Evolutionary conservation across 192 early-diverging fungal genomes (phyloP).

Genomic region (Gamsiella multidivaricata): DNA sequence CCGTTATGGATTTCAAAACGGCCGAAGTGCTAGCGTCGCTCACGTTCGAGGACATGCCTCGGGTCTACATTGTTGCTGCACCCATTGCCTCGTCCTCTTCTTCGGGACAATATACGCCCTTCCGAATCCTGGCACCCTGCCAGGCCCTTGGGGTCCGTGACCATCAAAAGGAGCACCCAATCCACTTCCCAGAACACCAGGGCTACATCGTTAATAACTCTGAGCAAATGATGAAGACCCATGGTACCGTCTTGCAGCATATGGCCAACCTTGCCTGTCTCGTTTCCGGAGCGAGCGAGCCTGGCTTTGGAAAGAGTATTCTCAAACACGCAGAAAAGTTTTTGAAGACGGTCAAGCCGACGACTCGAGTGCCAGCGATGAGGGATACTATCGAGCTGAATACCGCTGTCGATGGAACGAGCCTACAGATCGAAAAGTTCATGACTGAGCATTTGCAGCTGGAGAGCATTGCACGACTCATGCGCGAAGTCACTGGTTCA

Average conservation of each 20-base stretch:
- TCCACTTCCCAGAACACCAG: constrained; percentile 36
- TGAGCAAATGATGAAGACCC: constrained; percentile 27
- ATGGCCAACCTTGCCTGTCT: constrained; percentile 31
- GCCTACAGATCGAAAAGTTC: constrained; percentile 32
- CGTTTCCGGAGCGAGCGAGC: constrained; percentile 17
- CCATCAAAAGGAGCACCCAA: constrained; percentile 5
- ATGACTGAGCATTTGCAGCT: constrained; percentile 38
- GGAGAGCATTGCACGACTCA: constrained; percentile 14
- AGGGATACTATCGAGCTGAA: constrained; percentile 10
- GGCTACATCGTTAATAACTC: constrained; percentile 34
- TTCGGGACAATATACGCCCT: constrained; percentile 19
- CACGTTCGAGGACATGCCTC: constrained; percentile 38
- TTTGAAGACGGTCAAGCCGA: constrained; percentile 22
- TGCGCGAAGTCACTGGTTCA: constrained; percentile 43
- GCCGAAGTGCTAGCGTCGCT: constrained; percentile 26
- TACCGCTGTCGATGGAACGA: constrained; percentile 28
- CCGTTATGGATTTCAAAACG: constrained; percentile 28
- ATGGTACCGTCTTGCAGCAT: constrained; percentile 42
- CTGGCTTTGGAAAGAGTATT: constrained; percentile 11
- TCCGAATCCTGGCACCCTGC: constrained; percentile 39
- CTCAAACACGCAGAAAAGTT: constrained; percentile 38
- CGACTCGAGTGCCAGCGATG: constrained; percentile 2
- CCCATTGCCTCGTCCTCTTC: constrained; percentile 1
- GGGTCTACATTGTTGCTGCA: constrained; percentile 29
- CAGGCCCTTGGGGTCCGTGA: constrained; percentile 30